phyloP scores from a whole-genome alignment of 768 basidiomycete species.

The Filobasidium floriforme region DNA sequence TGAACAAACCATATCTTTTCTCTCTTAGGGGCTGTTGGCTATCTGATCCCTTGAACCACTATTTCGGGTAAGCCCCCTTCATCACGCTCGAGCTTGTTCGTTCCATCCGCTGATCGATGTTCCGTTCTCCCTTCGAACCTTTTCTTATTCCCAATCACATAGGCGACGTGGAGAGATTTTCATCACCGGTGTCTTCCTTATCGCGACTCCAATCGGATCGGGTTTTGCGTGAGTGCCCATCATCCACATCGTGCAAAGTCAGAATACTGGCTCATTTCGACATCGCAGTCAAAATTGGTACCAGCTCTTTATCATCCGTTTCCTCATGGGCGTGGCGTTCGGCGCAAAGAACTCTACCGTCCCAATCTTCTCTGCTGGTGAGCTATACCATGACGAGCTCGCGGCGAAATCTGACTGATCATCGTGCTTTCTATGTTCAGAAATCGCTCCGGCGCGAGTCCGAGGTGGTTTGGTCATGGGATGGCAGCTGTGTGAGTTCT shows the following conservation, averaged over 20 bases:
- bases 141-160: no score
- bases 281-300: conserved; percentile 1
- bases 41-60: conserved; percentile 60
- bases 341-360: conserved; percentile 46
- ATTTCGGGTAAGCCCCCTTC: conserved; percentile 48
- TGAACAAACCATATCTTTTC: not conserved
- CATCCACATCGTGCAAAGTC: not conserved
- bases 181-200: conserved; percentile 49
- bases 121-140: no score
- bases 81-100: no score
- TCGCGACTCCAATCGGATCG: conserved; percentile 43
- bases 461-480: conserved; percentile 87
- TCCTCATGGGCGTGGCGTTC: conserved; percentile 28
- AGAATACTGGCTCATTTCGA: not conserved
- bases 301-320: conserved; percentile 26
- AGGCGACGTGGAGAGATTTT: conserved; percentile 51
- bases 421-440: conserved; percentile 29
- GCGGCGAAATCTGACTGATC: not conserved
- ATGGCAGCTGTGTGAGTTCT: conserved; percentile 50
- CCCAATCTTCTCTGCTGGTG: conserved; percentile 51
- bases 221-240: conserved; percentile 22
- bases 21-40: conserved; percentile 25
- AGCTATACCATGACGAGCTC: not conserved
- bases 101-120: no score
- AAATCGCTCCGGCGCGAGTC: conserved; percentile 72